Conservation (phyloP, 805 yeast species). For the Kregervanrija delftensis region DNA sequence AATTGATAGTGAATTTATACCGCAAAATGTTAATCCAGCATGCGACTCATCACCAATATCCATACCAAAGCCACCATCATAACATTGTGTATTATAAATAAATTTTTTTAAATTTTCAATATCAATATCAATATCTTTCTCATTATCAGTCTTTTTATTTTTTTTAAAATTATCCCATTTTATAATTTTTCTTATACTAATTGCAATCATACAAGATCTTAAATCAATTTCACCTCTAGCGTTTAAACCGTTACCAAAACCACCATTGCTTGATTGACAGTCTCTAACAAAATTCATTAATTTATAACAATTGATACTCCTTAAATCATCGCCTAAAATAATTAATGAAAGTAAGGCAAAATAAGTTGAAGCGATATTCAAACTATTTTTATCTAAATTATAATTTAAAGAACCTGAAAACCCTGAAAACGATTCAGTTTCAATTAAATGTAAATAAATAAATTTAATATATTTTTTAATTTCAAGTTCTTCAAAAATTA, state of each 20-base stretch:
- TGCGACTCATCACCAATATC: slow-evolving; percentile 54
- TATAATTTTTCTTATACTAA: slow-evolving; percentile 49
- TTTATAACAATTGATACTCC: slow-evolving; percentile 31
- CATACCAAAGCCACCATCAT: slow-evolving; percentile 71
- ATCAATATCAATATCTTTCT: slow-evolving; percentile 36
- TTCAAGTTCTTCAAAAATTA: slow-evolving; percentile 24
- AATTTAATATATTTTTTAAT: slow-evolving; percentile 29
- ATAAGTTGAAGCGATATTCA: slow-evolving; percentile 69
- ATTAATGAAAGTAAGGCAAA: slow-evolving; percentile 59
- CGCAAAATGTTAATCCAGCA: slow-evolving; percentile 85
- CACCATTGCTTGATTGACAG: slow-evolving; percentile 60
- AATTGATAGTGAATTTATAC: slow-evolving; percentile 52
- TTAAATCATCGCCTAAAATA: slow-evolving; percentile 39
- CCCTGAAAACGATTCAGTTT: slow-evolving; percentile 30
- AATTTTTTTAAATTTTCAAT: slow-evolving; percentile 31
- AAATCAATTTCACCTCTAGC: slow-evolving; percentile 50
- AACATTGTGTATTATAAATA: slow-evolving; percentile 30
- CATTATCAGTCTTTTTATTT: slow-evolving; percentile 37
- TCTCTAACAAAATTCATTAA: slow-evolving; percentile 47
- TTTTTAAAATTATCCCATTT: slow-evolving; percentile 12
- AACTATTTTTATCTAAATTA: slow-evolving; percentile 40
- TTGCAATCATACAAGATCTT: slow-evolving; percentile 69
- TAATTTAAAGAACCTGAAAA: slow-evolving; percentile 57
- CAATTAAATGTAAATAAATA: slow-evolving; percentile 43
- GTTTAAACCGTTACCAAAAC: slow-evolving; percentile 43